Conservation (phyloP, 1,284 basidiomycete species). For the Mycena citricolor region DNA sequence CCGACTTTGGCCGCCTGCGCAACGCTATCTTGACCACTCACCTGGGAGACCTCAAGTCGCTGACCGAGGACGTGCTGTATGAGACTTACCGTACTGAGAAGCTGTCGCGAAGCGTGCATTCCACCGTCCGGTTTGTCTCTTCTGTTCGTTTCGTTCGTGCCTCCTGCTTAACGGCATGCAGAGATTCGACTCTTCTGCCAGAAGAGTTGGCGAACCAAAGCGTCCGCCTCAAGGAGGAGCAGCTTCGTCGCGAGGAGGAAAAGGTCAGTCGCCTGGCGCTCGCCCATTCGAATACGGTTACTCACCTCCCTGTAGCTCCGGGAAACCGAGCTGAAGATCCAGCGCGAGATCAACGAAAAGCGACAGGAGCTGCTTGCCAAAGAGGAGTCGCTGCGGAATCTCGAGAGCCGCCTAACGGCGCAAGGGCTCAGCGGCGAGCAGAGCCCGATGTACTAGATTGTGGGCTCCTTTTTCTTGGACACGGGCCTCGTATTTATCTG, state of each 20-base stretch:
- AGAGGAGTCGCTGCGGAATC: constrained; percentile 81
- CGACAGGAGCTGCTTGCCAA: constrained; percentile 91
- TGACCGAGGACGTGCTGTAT: constrained; percentile 91
- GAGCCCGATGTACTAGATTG: too few species aligned
- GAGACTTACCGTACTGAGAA: constrained; percentile 99
- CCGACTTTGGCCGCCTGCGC: constrained; percentile 87
- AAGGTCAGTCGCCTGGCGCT: constrained; percentile 72
- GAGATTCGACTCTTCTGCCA: constrained; percentile 80
- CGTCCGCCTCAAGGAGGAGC: constrained; percentile 95
- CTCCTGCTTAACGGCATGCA: constrained; percentile 38
- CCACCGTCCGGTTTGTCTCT: constrained; percentile 63
- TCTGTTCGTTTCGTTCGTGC: constrained; percentile 29
- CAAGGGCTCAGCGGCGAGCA: constrained; percentile 52
- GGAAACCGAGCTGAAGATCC: constrained; percentile 93
- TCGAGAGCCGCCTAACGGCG: constrained; percentile 76
- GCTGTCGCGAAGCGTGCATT: constrained; percentile 84
- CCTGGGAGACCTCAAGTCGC: constrained; percentile 86
- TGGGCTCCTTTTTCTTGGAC: too few species aligned
- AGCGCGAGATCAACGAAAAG: constrained; percentile 97
- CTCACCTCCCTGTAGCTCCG: constrained; percentile 74
- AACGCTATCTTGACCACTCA: constrained; percentile 91
- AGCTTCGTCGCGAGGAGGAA: constrained; percentile 93
- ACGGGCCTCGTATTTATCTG: too few species aligned
- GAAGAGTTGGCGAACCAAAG: constrained; percentile 94
- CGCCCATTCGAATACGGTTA: too few species aligned